Evolutionary conservation across 306 rosid genomes (phyloP), one percentile per base, ranked within the genome.

Genomic region (Styphnolobium japonicum): DNA sequence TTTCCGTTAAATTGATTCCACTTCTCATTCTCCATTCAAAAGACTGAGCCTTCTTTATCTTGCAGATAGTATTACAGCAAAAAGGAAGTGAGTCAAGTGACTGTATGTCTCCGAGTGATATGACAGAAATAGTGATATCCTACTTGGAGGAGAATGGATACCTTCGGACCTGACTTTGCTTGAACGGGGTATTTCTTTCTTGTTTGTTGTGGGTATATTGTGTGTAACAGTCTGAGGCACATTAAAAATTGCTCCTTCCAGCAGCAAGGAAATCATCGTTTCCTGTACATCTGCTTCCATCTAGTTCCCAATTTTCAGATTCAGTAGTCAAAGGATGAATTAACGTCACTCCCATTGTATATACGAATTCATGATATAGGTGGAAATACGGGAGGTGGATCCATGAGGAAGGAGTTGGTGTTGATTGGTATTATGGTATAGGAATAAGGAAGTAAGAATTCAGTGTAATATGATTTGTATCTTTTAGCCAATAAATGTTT

Each of bases 101-200:
- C 8, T 83, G 84, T 64, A 67, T 81, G 71, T 81, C 93, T 46
- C 91, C 92, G 1, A 22, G 82, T 57, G 87, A 81, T 34, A 87
- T 85, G 83, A 89, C 93, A 19, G 88, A 88, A 63, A 82, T 71
- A 49, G 88, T 94, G 72, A 84, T 85, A 71, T 81, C 97, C 6
- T 91, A 88, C 85, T 71, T 94, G 84, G 95, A 91, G 80, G 88
- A 91, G 85, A 89, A 87, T 56, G 95, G 90, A 1, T 88, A 86
- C 83, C 85, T 94, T 71, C 83, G 75, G 78, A 89, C 89, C 42
- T 92, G 85, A 89, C 52, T 45, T 39, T 58, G 77, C 74, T 48
- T 48, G 73, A 77, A 71, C 19, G 75, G 48, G 69, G 11, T 66
- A 73, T 39, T 51, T 67, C 49, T 63, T 60, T 71, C 39, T 82